Conservation (phyloP, 1,284 basidiomycete genomes). For the Tylopilus orsonianus region DNA sequence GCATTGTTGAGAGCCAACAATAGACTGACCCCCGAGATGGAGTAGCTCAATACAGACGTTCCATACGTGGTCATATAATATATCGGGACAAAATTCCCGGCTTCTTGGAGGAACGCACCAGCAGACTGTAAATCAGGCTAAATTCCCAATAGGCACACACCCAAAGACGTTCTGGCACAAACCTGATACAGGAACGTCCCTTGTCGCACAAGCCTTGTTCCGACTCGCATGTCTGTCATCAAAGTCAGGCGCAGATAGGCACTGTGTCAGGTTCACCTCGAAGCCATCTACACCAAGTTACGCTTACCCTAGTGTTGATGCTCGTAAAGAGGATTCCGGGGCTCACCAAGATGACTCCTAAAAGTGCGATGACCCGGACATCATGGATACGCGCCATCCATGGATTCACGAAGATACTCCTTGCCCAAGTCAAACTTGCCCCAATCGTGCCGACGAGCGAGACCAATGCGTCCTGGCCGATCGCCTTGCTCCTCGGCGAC, state of each 20-base stretch:
- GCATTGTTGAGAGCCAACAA: neutral
- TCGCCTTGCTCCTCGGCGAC: neutral
- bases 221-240: neutral
- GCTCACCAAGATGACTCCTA: neutral
- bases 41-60: neutral
- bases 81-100: neutral
- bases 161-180: neutral
- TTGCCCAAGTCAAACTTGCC: slow-evolving; percentile 1
- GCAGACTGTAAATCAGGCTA: neutral
- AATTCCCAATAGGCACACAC: neutral
- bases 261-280: neutral
- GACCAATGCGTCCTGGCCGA: neutral
- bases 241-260: neutral
- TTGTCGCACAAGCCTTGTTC: neutral
- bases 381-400: slow-evolving; percentile 1
- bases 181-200: neutral
- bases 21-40: neutral
- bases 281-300: neutral
- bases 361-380: neutral
- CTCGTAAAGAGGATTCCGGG: neutral
- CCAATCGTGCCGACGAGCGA: slow-evolving; percentile 1
- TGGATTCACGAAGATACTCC: slow-evolving; percentile 2
- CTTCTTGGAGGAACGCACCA: neutral
- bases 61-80: neutral
- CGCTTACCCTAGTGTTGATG: slow-evolving; percentile 1